Evolutionary conservation across 139 green algal species (phyloP).

Genomic region (Microglena sp.): DNA sequence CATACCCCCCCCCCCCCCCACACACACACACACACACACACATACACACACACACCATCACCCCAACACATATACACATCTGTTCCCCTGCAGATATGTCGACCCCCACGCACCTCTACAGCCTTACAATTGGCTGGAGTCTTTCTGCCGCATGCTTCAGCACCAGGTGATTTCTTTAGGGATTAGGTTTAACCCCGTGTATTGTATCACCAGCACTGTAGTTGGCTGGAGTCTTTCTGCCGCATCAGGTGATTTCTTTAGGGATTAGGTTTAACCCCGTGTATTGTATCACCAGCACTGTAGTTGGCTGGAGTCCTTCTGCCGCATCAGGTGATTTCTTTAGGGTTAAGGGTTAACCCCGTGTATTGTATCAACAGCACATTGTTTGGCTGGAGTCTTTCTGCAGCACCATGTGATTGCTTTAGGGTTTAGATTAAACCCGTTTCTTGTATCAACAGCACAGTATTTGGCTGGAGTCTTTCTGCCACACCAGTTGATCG

Average conservation of each 20-base stretch:
- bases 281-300: conserved; percentile 30
- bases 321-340: too few species aligned
- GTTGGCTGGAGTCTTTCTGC: conserved; percentile 34
- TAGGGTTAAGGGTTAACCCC: too few species aligned
- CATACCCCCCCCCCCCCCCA: not conserved
- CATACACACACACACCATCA: not conserved
- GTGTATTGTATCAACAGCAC: conserved; percentile 16
- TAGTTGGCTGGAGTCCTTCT: conserved; percentile 33
- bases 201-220: conserved; percentile 28
- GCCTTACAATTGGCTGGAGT: conserved; percentile 38
- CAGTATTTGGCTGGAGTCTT: too few species aligned
- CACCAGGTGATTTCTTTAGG: too few species aligned
- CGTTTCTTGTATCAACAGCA: too few species aligned
- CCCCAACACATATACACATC: not conserved
- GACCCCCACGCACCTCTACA: conserved; percentile 20
- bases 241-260: too few species aligned
- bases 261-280: too few species aligned
- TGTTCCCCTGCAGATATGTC: conserved; percentile 20
- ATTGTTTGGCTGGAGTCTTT: conserved; percentile 37
- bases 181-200: too few species aligned
- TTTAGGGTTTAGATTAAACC: too few species aligned
- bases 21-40: not conserved
- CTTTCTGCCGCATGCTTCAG: conserved; percentile 32
- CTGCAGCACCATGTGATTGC: too few species aligned
- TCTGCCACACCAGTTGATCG: too few species aligned